Evolutionary conservation across 2,329 filamentous ascomycete species (phyloP), one percentile per base, ranked within the genome.

Genomic region (Xylaria sp.): DNA sequence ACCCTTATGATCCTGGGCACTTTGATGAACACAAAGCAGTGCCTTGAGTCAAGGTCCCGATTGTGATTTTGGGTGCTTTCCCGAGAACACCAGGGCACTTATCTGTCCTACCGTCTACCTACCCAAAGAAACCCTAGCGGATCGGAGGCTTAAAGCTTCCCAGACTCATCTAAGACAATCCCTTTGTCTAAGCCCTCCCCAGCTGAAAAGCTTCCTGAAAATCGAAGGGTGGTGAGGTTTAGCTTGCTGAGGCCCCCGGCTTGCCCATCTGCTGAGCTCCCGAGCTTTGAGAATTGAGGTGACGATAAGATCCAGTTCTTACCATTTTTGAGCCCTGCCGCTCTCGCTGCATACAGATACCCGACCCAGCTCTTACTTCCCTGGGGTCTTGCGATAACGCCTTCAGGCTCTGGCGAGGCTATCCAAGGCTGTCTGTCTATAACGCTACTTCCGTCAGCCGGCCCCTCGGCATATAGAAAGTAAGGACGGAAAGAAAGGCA

Each of bases 401-500:
- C 48, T 59, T 55, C n/a, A 59, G 54, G 34, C 31, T 61, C 20
- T 25, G n/a, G 58, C 58, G 54, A 50, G 23, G 25, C 46, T 37
- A 37, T 37, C 34, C 10, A 6, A 37, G 34, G 34, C 34, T 52
- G 51, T 20, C 34, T 57, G 39, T 23, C 3, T 57, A 34, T 61
- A 67, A 58, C 58, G 39, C 60, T 31, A 23, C 37, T 63, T 64
- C 41, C 55, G 25, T 20, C 44, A 50, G 25, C 54, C 20, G 23
- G 44, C 51, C 12, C 13, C 9, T 34, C 15, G 28, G n/a, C 20
- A n/a, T 7, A 52, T 51, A 39, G 3, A 15, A 52, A 23, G 52
- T 37, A 57, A 62, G 69, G 61, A 48, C 31, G 52, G 46, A 60
- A 65, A 72, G 46, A 50, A 50, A 52, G 54, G 12, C 25, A 15